Evolutionary conservation across 148 eudicot species (phyloP), one percentile per base, ranked within the genome.

Genomic region (Persicaria maculosa): DNA sequence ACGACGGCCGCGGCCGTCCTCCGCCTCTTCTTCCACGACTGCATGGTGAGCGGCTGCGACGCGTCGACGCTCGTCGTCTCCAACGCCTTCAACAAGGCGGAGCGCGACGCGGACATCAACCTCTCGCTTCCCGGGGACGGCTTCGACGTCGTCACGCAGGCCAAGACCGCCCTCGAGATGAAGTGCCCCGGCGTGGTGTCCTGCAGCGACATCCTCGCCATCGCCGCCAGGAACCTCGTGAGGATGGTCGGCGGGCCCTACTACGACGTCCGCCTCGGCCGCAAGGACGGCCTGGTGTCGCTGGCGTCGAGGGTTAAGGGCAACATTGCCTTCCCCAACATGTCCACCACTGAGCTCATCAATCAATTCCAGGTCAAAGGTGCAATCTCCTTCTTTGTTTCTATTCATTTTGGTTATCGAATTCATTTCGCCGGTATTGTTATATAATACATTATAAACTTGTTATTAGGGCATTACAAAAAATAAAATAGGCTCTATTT

Each of bases 131-230:
- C 94, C 0, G 97, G 94, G 0, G 92, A 91, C 59, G 92, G 86
- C 2, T 86, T 86, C 43, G 93, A 91, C 68, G 65, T 91, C 1
- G 78, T 91, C 11, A 88, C 85, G n/a, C 87, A 89, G 20, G 85
- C 85, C 57, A 91, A 91, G 72, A 88, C 89, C 4, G 84, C 85
- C 11, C 70, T 88, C 1, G 94, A 91, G 76, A 79, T 91, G 25
- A 73, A 81, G 6, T 92, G 97, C 46, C 85, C 97, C 4, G 91
- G 88, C 0, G 59, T 86, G 2, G 94, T 89, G 22, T 92, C 97
- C 1, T 92, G 94, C 76, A 50, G 91, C 0, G 97, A 92, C 62
- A 86, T 92, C 40, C 85, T 92, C 1, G 86, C 92, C 0, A 76
- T 82, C 1, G 82, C 89, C 0, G 77, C 92, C 4, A 77, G 97